Evolutionary conservation across 768 basidiomycete genomes (phyloP), one percentile per base, ranked within the genome.

Genomic region (Mycena leptocephala): DNA sequence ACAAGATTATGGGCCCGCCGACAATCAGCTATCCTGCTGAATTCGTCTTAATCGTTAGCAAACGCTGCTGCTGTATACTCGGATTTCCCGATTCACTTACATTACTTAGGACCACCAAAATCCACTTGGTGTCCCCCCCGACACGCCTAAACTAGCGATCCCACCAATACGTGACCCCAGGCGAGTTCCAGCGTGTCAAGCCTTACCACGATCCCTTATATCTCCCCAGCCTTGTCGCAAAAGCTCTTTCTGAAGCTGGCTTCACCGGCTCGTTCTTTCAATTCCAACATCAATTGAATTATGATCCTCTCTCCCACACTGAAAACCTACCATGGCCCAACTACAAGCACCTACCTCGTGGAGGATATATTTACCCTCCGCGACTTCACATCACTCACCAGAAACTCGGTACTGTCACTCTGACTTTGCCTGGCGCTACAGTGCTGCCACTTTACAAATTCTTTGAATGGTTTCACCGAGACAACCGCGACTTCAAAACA

Each of bases 361-460:
- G 65, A 6, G 66, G 65, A 11, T 68, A 39, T 26, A 13, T 59
- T 14, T 28, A 46, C n/a, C 55, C 71, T 18, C 63, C 71, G n/a
- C 72, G 58, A 20, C 65, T 74, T 13, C 51, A 43, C 2, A 8
- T 75, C 13, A 37, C 28, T 43, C 33, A 30, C 51, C 26, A 24
- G 18, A 37, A 18, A 5, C 32, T 72, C 24, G 63, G 55, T 3
- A 26, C 32, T 6, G 24, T 72, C 20, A 66, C 55, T 22, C 56
- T 72, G n/a, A 74, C 72, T 41, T 39, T 74, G 30, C 72, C 72
- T 18, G 72, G 72, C n/a, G 32, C 62, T 18, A 64, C 71, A 26
- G 24, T 65, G 13, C 28, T 20, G 9, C 62, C 71, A 6, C 41
- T 72, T 10, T 58, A 56, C 53, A 9, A 43, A 30, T 65, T 65